Percentiles rank a stretch among this genome's conserved stretches.
These are phyloP conservation scores for Ogataea philodendri DNA, from an alignment of 805 yeast species.

Conservation along the genomic window DNA sequence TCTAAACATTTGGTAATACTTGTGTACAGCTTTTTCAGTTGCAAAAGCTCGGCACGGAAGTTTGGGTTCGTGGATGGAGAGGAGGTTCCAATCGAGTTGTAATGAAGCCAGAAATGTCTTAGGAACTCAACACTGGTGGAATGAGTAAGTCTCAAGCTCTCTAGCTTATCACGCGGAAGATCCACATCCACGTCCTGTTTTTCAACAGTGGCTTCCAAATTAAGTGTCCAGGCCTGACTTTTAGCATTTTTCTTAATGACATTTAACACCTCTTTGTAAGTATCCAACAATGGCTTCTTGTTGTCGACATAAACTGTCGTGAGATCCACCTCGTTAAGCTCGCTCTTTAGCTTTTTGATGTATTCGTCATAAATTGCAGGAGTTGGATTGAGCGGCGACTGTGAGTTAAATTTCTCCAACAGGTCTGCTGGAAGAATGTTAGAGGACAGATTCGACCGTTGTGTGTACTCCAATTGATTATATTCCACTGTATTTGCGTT, in stretches of 20 bases:
- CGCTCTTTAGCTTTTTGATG: conserved; percentile 22
- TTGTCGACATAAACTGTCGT: conserved; percentile 26
- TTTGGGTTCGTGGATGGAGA: conserved; percentile 31
- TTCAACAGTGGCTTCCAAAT: conserved; percentile 21
- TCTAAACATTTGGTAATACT: conserved; percentile 48
- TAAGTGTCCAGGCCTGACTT: conserved; percentile 42
- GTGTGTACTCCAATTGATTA: conserved; percentile 43
- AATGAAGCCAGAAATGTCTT: conserved; percentile 71
- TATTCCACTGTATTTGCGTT: conserved; percentile 47
- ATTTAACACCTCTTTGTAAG: conserved; percentile 43
- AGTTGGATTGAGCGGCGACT: conserved; percentile 31
- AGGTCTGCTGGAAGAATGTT: conserved; percentile 27
- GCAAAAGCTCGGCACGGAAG: conserved; percentile 32
- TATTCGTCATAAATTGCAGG: conserved; percentile 27
- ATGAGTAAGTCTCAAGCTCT: conserved; percentile 58
- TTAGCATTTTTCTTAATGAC: conserved; percentile 54
- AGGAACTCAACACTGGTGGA: conserved; percentile 73
- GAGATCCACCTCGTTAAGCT: conserved; percentile 24
- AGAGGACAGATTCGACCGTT: conserved; percentile 29
- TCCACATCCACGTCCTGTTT: conserved; percentile 34
- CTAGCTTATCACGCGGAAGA: conserved; percentile 31
- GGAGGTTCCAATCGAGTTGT: conserved; percentile 37
- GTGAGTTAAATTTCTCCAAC: conserved; percentile 16
- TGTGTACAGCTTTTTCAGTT: conserved; percentile 44
- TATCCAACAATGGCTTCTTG: conserved; percentile 39